phyloP scores from a whole-genome alignment of 306 rosid genomes.

The Psophocarpus tetragonolobus region DNA sequence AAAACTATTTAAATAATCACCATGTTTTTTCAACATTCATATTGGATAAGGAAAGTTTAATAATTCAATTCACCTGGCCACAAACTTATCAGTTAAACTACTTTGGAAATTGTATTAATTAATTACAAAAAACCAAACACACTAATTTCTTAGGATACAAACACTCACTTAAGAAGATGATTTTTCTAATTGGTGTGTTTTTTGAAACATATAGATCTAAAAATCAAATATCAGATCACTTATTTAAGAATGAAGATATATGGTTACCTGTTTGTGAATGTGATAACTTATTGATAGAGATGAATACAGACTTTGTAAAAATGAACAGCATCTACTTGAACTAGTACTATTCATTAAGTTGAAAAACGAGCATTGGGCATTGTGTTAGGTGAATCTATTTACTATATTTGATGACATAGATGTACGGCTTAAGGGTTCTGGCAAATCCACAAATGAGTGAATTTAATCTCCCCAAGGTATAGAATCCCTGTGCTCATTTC shows the following conservation, averaged over 20 bases:
- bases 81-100: too few relatives aligned
- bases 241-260: too few relatives aligned
- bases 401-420: conserved; percentile 33
- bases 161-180: too few relatives aligned
- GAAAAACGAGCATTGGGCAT: background rate
- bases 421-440: background rate
- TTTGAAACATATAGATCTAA: too few relatives aligned
- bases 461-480: background rate
- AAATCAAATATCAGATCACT: background rate
- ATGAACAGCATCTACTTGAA: conserved; percentile 22
- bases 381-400: conserved; percentile 46
- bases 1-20: too few relatives aligned
- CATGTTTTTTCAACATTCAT: too few relatives aligned
- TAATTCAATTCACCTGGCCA: too few relatives aligned
- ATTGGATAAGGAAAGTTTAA: too few relatives aligned
- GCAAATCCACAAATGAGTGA: background rate
- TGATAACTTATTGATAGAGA: background rate
- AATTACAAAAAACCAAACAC: too few relatives aligned
- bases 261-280: background rate
- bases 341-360: conserved; percentile 11
- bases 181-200: too few relatives aligned
- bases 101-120: too few relatives aligned
- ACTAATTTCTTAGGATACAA: too few relatives aligned
- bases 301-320: background rate
- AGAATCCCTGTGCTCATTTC: background rate